Evolutionary conservation across 345 rosid species (phyloP).

Genomic region (Hibiscus trionum): DNA sequence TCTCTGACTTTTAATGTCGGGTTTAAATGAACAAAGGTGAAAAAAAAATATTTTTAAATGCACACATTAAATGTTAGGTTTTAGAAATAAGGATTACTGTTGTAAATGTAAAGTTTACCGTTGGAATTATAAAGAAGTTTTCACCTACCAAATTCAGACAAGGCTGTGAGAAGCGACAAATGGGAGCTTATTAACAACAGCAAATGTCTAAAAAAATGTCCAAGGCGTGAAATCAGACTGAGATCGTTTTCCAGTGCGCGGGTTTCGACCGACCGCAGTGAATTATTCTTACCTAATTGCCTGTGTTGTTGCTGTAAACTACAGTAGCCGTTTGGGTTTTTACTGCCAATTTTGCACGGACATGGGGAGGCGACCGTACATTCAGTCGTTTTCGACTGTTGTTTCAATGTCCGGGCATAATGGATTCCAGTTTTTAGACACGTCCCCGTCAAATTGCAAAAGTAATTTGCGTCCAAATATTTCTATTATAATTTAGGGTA

Average conservation of each 20-base stretch:
- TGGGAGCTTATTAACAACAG: background rate
- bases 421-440: background rate
- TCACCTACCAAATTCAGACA: background rate
- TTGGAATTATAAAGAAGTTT: background rate
- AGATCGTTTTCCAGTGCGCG: background rate
- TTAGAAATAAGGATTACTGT: background rate
- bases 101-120: background rate
- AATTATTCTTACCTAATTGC: background rate
- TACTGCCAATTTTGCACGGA: background rate
- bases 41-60: background rate
- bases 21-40: too few relatives aligned
- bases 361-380: background rate
- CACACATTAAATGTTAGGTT: background rate
- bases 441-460: background rate
- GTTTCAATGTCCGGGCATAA: slow-evolving; percentile 3
- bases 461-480: background rate
- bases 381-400: slow-evolving; percentile 7
- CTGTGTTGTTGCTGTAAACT: slow-evolving; percentile 14
- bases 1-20: too few relatives aligned
- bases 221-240: background rate
- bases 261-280: background rate
- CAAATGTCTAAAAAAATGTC: background rate
- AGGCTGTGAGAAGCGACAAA: background rate
- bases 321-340: background rate
- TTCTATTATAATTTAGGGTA: too few relatives aligned